Conservation (phyloP, 129 eudicot genomes). For the Escallonia herrerae region DNA sequence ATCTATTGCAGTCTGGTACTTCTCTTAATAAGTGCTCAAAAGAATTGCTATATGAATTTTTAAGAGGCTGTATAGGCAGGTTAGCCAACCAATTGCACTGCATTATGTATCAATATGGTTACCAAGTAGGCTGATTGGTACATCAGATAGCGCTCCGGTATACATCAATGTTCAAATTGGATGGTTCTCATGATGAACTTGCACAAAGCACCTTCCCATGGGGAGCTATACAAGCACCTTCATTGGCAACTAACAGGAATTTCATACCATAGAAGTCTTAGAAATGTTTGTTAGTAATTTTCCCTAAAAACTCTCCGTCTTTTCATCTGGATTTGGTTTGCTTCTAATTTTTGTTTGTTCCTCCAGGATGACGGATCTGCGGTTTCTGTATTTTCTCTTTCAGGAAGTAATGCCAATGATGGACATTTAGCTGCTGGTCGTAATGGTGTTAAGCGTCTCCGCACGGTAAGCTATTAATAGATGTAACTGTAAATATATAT, state of each 20-base stretch:
- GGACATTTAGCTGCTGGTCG: slow-evolving; percentile 98
- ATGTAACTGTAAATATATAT: background rate
- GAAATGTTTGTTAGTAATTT: background rate
- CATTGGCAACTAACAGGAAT: background rate
- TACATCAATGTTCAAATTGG: background rate
- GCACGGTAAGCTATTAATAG: slow-evolving; percentile 52
- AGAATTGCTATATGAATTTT: no score
- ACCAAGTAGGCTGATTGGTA: no score
- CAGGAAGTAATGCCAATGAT: slow-evolving; percentile 81
- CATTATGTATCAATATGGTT: background rate
- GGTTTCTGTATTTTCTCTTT: slow-evolving; percentile 87
- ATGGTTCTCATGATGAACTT: background rate
- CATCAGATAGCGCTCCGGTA: no score
- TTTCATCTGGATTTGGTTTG: slow-evolving; percentile 9
- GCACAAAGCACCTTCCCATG: background rate
- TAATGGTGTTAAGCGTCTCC: slow-evolving; percentile 94
- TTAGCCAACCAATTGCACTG: background rate
- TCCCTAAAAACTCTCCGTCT: background rate
- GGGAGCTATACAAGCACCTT: background rate
- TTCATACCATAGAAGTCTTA: background rate
- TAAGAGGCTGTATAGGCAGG: background rate
- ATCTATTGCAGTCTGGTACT: no score
- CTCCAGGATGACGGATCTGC: slow-evolving; percentile 88
- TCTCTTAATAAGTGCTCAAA: no score
- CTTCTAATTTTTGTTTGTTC: slow-evolving; percentile 3